Base-by-base conservation (phyloP, 2,329 filamentous ascomycete genomes). In the Aspergillus piperis region DNA sequence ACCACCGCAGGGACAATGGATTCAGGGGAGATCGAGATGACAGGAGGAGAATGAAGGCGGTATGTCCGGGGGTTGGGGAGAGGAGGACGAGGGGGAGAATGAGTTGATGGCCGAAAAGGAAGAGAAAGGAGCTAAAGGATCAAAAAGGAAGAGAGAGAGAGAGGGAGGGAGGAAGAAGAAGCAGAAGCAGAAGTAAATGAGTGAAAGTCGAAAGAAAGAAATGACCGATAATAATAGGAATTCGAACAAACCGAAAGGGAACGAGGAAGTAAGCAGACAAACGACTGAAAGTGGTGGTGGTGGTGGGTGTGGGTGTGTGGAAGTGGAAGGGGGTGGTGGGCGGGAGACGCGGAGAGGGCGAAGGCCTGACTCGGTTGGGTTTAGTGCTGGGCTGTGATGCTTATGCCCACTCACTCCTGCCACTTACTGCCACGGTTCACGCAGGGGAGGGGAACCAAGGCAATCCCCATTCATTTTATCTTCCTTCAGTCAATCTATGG, bases 11-110 rank as follows among this genome's bases (percentile, higher is more conserved):
- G 39, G 54, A 60, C 44, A 54, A 27, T n/a, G 59, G 49, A 42
- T 56, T 63, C 60, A 62, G 64, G 62, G 49, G 61, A 58, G 49
- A 57, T n/a, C 42, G 42, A 54, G 47, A 42, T 19, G 39, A 42
- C 39, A 19, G 39, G 41, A 23, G 41, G 5, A 44, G 41, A 44
- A 7, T 23, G 41, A 44, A 44, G 41, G 41, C 41, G 41, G 41
- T 54, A 39, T 23, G 57, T 44, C 38, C 32, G 41, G 53, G 15
- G 25, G 39, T 10, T 36, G 11, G 32, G 60, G 17, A 39, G 15
- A 54, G 57, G 57, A 58, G 30, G 23, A 58, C 42, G 30, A 53
- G 51, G 44, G 59, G 15, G 17, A 48, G 57, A 58, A 11, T 13
- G 17, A 21, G 41, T 23, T 23, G 23, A 49, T 10, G 15, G 47